Evolutionary conservation across 805 yeast genomes (phyloP), one percentile per base, ranked within the genome.

Genomic region (Myxozyma mucilagina): DNA sequence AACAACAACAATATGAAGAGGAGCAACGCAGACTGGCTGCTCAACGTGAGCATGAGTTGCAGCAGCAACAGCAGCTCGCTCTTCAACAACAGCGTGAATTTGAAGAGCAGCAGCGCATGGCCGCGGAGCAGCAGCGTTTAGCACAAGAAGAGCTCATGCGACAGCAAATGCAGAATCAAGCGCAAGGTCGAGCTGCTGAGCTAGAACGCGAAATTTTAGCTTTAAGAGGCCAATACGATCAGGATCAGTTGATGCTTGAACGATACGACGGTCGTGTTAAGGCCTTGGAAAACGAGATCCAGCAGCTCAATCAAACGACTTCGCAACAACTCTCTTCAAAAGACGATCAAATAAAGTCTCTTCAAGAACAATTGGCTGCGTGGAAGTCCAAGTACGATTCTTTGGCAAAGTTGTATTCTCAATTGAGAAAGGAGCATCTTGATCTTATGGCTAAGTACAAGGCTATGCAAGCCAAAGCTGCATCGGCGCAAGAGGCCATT

Each of bases 351-450:
- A 76, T 89, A 50, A 80, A 74, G 56, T 79, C 81, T 56, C 72
- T 90, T 49, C 90, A 87, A 69, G 92, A 89, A 56, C 96, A 91
- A 74, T 80, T 88, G 45, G 77, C 74, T 32, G 81, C 83, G 63
- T 92, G 97, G 96, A 84, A 89, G 64, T 83, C 83, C 56, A 92
- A 92, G 76, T 92, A 92, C 74, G 97, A 91, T 71, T 82, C 94
- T 0, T 79, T 92, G 64, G 97, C 97, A 5, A 90, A 90, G 70
- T 79, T 92, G 66, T 92, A 92, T 73, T 86, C 96, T 1, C 97
- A 91, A 75, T 79, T 92, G 68, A 87, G 97, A 71, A 96, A 89
- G 74, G 97, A 92, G 74, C 97, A 92, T 72, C 79, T 92, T 70
- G 87, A 86, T 64, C 75, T 91, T 58, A 80, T 92, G 71, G 80